Evolutionary conservation across 2,329 filamentous ascomycete species (phyloP), one percentile per base, ranked within the genome.

Genomic region (Phialemoniopsis sp.): DNA sequence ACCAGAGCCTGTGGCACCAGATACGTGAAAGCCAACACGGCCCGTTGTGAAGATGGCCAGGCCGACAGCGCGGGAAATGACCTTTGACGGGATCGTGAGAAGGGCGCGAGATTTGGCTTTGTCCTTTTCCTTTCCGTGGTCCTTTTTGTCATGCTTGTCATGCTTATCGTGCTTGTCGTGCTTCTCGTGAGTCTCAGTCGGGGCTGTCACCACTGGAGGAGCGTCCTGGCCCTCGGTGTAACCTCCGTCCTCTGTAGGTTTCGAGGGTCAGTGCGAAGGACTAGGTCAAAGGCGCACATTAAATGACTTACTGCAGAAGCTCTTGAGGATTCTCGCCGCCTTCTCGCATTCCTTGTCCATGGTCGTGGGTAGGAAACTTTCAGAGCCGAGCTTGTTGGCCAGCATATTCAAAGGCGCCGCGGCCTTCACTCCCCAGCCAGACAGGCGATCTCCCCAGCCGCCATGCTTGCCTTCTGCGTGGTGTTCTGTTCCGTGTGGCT

Each of bases 271-370:
- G 21, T 26, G 37, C 16, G 21, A 10, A 19, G 26, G 15, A 8
- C 4, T 30, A 21, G 18, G 8, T 9, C 33, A 3, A 9, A 8
- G 9, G 2, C 4, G 5, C n/a, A n/a, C n/a, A n/a, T n/a, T n/a
- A 9, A 14, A 8, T 14, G 8, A 60, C 80, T 54, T 71, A 86
- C 82, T 93, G 70, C 89, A 95, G 63, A 96, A 96, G 46, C 82
- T 86, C 55, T 78, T 79, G 18, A 95, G 60, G 35, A 95, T 95
- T 12, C 87, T 72, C 28, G 89, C 89, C 1, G 89, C 88, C 68
- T 95, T 95, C 63, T 95, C 89, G 51, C 85, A 86, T 66, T 95
- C 90, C 60, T 89, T 89, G 57, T 95, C 89, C 47, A 95, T 70
- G 2, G 84, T 83, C 39, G 85, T 87, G 2, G 89, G 89, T 76